Evolutionary conservation across 306 rosid genomes (phyloP), one percentile per base, ranked within the genome.

Genomic region (Elaeagnus macrophylla): DNA sequence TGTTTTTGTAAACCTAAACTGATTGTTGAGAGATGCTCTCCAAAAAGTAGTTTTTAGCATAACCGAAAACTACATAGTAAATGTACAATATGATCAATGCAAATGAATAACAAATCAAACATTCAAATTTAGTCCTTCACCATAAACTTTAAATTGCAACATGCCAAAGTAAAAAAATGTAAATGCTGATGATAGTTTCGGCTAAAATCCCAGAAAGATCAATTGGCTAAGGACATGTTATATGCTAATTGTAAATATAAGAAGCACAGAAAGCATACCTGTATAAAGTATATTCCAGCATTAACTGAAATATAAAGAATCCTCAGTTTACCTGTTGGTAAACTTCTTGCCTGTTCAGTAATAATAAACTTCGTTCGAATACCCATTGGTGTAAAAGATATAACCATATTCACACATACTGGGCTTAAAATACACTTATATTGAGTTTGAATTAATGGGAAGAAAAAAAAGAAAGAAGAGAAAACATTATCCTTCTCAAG

Each of bases 281-380:
- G 96, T 72, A 91, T 74, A 39, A 79, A 48, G 64, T 91, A 91
- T 39, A 87, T 60, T 54, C 62, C 89, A 20, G 67, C 74, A 48
- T 91, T 91, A 52, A 87, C 51, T 44, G 96, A 78, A 58, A 83
- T 59, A 56, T 91, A 91, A 53, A 71, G 66, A 56, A 77, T 67
- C 80, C 75, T 77, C 67, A 87, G 99, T 73, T 87, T 91, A 66
- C 84, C 93, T 5, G 87, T 77, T 2, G 96, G 89, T 69, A 84
- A 79, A 77, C 93, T 77, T 77, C 94, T 84, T 53, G 99, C 99
- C 99, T 91, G 85, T 48, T 53, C 70, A 64, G 40, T 5, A 25
- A 48, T 47, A 11, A 19, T 20, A 45, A 45, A 47, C 6, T 15
- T 14, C 18, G 13, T 32, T 63, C 45, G 17, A 11, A 2, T 37